These are phyloP conservation scores for Cavenderia fasciculata DNA, from an alignment of 78 protist species.

Conservation along the genomic window DNA sequence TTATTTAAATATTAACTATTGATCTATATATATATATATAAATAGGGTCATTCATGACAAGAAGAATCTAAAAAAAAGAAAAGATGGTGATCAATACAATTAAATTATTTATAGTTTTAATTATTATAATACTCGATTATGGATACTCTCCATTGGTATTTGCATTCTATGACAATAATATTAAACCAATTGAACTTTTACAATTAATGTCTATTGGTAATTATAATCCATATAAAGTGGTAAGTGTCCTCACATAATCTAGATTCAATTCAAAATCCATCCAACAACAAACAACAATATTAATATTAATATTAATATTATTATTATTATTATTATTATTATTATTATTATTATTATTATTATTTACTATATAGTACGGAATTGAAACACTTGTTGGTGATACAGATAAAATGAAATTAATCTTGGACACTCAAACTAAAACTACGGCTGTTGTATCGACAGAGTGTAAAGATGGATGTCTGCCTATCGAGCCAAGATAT, in stretches of 20 bases:
- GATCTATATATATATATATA: no score
- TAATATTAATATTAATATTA: neutral
- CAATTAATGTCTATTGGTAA: conserved; percentile 51
- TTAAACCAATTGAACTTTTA: conserved; percentile 19
- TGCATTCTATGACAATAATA: no score
- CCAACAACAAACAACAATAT: no score
- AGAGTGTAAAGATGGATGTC: conserved; percentile 54
- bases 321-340: neutral
- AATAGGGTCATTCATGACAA: no score
- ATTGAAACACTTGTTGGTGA: neutral
- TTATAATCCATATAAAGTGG: conserved; percentile 47
- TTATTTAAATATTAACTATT: no score
- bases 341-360: neutral
- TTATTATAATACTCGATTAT: no score
- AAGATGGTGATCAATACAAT: no score
- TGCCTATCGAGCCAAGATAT: conserved; percentile 5
- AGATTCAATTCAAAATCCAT: no score
- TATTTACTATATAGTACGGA: conserved; percentile 26
- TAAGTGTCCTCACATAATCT: no score
- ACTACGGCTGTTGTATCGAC: conserved; percentile 1
- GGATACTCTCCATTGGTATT: no score
- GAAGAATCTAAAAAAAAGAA: no score
- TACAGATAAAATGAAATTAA: neutral
- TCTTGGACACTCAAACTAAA: conserved; percentile 48
- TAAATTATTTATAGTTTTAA: no score